Percentiles rank a stretch among this genome's conserved stretches.
Conservation (phyloP, 768 basidiomycete genomes). For the Leucogyrophana mollusca region DNA sequence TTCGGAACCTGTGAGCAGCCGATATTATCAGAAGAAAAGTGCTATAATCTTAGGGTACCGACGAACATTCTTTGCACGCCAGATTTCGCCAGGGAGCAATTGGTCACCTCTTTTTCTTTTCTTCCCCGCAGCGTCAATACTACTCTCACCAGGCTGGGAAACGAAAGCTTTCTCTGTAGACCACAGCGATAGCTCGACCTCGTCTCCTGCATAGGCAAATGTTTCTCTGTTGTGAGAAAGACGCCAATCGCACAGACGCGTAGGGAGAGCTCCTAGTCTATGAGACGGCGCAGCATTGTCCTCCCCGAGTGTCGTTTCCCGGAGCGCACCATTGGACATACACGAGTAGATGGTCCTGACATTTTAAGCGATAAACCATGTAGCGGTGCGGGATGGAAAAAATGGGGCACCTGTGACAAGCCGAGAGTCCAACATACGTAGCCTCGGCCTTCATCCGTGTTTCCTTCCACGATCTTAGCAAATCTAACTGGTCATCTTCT, state of each 20-base stretch:
- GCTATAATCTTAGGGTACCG: neutral
- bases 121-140: conserved; percentile 29
- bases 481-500: conserved; percentile 39
- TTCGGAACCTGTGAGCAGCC: conserved; percentile 62
- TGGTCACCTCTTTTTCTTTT: conserved; percentile 60
- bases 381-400: neutral
- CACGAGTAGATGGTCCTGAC: conserved; percentile 54
- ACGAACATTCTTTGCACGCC: conserved; percentile 81
- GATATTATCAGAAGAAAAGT: neutral
- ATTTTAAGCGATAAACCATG: conserved; percentile 3
- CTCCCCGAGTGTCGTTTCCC: conserved; percentile 38
- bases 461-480: conserved; percentile 61
- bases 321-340: conserved; percentile 73
- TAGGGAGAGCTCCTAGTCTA: conserved; percentile 52
- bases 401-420: conserved; percentile 42
- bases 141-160: conserved; percentile 14
- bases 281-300: conserved; percentile 17
- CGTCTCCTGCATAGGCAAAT: conserved; percentile 84
- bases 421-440: conserved; percentile 61
- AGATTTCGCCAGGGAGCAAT: conserved; percentile 71
- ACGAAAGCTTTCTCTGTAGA: conserved; percentile 58
- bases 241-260: conserved; percentile 67
- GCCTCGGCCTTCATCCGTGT: conserved; percentile 50
- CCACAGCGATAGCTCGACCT: conserved; percentile 85
- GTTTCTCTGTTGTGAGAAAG: conserved; percentile 48